These are phyloP conservation scores for Tetrapisispora iriomotensis DNA, from an alignment of 805 yeast genomes.

Conservation along the genomic window DNA sequence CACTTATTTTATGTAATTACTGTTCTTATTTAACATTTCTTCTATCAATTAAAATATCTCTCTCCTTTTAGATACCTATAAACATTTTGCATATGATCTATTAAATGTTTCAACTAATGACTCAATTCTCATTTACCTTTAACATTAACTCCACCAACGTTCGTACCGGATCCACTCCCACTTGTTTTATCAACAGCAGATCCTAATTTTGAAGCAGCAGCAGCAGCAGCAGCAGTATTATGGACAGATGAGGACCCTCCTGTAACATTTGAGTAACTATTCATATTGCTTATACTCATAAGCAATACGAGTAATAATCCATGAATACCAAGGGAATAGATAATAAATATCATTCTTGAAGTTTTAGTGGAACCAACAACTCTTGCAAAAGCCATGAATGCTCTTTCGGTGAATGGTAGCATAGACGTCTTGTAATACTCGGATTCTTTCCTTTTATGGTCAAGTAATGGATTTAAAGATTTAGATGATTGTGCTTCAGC, in stretches of 20 bases:
- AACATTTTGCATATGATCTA: no score
- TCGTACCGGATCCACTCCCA: neutral
- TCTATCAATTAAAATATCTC: no score
- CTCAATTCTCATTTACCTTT: no score
- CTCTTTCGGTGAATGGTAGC: constrained; percentile 67
- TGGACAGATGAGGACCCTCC: constrained; percentile 4
- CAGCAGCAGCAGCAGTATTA: constrained; percentile 2
- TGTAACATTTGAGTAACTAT: constrained; percentile 24
- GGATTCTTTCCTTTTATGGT: constrained; percentile 66
- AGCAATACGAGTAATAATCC: constrained; percentile 57
- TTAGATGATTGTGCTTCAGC: constrained; percentile 52
- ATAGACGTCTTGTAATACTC: constrained; percentile 58
- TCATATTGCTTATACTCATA: constrained; percentile 41
- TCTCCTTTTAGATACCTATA: no score
- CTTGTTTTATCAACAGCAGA: neutral
- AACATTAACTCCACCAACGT: no score
- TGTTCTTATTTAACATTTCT: no score
- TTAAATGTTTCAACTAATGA: no score
- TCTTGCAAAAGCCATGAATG: constrained; percentile 63
- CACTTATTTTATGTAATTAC: no score
- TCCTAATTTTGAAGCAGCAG: neutral
- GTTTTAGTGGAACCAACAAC: constrained; percentile 65
- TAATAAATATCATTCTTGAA: constrained; percentile 61
- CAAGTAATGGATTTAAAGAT: constrained; percentile 73
- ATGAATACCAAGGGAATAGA: constrained; percentile 69